These are phyloP conservation scores for Tetraselmis chui DNA, from an alignment of 139 green algal species.

Conservation along the genomic window DNA sequence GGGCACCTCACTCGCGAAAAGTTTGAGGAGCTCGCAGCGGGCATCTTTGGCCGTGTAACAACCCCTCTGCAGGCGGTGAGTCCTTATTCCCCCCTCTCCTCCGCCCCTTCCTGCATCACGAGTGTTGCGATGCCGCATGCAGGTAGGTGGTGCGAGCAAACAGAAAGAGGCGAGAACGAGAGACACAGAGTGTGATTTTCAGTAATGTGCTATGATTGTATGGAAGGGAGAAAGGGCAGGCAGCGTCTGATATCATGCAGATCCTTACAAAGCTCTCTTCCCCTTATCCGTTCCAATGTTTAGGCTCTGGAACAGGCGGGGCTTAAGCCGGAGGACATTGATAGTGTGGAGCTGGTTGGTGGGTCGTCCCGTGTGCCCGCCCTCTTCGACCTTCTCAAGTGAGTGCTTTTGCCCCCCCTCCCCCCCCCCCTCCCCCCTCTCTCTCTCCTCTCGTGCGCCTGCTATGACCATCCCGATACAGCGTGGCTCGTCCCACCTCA, in stretches of 20 bases:
- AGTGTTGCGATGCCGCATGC: neutral
- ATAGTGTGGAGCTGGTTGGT: conserved; percentile 86
- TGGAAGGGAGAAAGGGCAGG: too few relatives aligned
- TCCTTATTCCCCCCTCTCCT: too few relatives aligned
- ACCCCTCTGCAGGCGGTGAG: conserved; percentile 32
- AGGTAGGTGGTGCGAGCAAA: too few relatives aligned
- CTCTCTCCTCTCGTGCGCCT: too few relatives aligned
- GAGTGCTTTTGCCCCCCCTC: neutral
- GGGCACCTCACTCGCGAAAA: conserved; percentile 65
- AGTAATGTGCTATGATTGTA: too few relatives aligned
- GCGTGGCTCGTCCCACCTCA: too few relatives aligned
- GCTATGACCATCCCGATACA: too few relatives aligned
- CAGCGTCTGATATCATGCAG: too few relatives aligned
- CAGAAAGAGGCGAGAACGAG: too few relatives aligned
- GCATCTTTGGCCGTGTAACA: conserved; percentile 57
- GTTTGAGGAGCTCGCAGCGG: conserved; percentile 74
- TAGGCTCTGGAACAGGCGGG: conserved; percentile 57
- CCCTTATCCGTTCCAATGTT: neutral
- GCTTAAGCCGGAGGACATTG: conserved; percentile 62
- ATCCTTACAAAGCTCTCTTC: too few relatives aligned
- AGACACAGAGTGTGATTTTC: too few relatives aligned
- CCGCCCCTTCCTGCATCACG: conserved; percentile 26
- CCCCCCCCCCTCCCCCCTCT: too few relatives aligned
- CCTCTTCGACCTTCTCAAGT: conserved; percentile 42
- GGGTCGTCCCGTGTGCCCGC: conserved; percentile 75